These are phyloP conservation scores for Petrea volubilis DNA, from an alignment of 257 asterid species.

Conservation along the genomic window DNA sequence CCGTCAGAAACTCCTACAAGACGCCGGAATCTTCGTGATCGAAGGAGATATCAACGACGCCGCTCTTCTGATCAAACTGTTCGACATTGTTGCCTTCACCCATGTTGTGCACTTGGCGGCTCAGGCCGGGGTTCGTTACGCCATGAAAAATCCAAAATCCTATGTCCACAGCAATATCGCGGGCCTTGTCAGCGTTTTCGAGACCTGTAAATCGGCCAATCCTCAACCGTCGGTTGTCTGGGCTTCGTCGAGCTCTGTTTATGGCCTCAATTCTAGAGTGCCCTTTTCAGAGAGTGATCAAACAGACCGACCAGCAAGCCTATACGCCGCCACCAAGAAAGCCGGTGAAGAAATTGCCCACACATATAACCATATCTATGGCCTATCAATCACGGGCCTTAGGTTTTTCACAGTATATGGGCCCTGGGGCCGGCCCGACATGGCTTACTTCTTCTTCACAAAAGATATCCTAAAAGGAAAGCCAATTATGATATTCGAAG, in stretches of 20 bases:
- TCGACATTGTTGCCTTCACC: constrained; percentile 34
- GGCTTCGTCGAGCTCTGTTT: constrained; percentile 55
- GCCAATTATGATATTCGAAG: constrained; percentile 31
- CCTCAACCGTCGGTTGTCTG: constrained; percentile 46
- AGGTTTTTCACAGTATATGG: constrained; percentile 48
- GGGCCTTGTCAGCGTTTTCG: constrained; percentile 47
- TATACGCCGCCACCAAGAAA: constrained; percentile 49
- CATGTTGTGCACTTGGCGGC: constrained; percentile 54
- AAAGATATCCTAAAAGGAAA: constrained; percentile 39
- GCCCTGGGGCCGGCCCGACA: constrained; percentile 56
- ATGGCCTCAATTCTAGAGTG: constrained; percentile 41
- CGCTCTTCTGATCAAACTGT: constrained; percentile 22
- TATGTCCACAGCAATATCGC: constrained; percentile 47
- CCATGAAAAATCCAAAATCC: constrained; percentile 44
- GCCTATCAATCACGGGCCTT: constrained; percentile 45
- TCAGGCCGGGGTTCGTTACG: constrained; percentile 54
- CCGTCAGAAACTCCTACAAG: constrained; percentile 30
- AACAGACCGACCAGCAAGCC: constrained; percentile 45
- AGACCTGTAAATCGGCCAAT: constrained; percentile 43
- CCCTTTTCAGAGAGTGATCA: constrained; percentile 43
- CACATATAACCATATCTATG: constrained; percentile 43
- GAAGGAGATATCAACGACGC: constrained; percentile 40
- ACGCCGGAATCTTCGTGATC: constrained; percentile 28
- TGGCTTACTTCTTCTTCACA: constrained; percentile 53
- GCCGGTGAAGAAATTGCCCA: constrained; percentile 58